These are phyloP conservation scores for Leccinum subtestaceum DNA, from an alignment of 768 basidiomycete genomes.

Conservation along the genomic window DNA sequence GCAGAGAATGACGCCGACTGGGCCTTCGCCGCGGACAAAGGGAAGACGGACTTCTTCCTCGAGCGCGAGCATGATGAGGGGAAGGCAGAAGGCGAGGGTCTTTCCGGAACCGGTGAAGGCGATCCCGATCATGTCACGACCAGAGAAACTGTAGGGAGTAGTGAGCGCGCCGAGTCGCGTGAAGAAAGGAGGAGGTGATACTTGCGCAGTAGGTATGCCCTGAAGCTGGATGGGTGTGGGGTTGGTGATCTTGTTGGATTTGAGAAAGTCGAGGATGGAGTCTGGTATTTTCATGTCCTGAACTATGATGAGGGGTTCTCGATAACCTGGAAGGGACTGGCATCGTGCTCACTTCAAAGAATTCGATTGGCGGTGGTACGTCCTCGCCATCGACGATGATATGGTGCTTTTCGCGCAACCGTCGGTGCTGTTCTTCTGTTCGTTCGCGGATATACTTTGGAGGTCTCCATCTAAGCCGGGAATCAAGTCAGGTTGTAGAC, in stretches of 20 bases:
- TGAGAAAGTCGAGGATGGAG: slow-evolving; percentile 77
- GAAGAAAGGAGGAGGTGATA: slow-evolving; percentile 6
- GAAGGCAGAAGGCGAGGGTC: slow-evolving; percentile 97
- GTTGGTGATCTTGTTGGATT: slow-evolving; percentile 75
- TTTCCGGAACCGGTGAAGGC: slow-evolving; percentile 99
- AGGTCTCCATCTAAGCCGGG: slow-evolving; percentile 72
- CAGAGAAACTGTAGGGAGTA: slow-evolving; percentile 67
- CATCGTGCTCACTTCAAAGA: slow-evolving; percentile 60
- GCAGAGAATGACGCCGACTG: slow-evolving; percentile 94
- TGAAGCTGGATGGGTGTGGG: slow-evolving; percentile 98
- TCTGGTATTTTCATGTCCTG: slow-evolving; percentile 99
- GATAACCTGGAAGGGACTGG: background rate
- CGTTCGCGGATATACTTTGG: slow-evolving; percentile 79
- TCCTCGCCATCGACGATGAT: slow-evolving; percentile 94
- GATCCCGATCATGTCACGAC: slow-evolving; percentile 97
- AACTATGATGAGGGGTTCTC: slow-evolving; percentile 14
- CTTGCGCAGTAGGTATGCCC: slow-evolving; percentile 93
- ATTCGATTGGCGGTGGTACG: slow-evolving; percentile 89
- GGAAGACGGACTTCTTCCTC: slow-evolving; percentile 92
- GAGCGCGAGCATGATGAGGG: slow-evolving; percentile 91
- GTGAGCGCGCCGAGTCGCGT: slow-evolving; percentile 3
- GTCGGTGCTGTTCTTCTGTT: slow-evolving; percentile 63
- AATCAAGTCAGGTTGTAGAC: background rate
- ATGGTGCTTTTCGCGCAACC: slow-evolving; percentile 85
- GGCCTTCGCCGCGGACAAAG: slow-evolving; percentile 91